phyloP scores from a whole-genome alignment of 2,329 filamentous ascomycete genomes.

The Monilinia fructicola region DNA sequence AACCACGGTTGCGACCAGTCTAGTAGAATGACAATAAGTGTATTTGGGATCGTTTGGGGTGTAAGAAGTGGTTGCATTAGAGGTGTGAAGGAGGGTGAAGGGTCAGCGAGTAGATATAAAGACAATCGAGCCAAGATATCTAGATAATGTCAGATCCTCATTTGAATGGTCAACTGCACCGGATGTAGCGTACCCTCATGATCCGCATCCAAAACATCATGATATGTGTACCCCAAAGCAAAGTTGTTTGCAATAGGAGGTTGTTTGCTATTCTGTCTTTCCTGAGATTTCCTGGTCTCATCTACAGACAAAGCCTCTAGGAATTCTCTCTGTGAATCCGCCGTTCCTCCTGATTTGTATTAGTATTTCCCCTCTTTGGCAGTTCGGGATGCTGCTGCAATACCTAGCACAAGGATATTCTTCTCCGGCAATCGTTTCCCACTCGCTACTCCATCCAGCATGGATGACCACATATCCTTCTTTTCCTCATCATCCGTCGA shows the following conservation, averaged over 20 bases:
- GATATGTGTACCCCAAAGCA: constrained; percentile 90
- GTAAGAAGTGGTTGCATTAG: constrained; percentile 83
- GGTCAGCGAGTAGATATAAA: constrained; percentile 82
- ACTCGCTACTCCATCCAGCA: constrained; percentile 87
- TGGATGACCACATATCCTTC: constrained; percentile 90
- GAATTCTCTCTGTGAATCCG: constrained; percentile 82
- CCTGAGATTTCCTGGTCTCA: constrained; percentile 47
- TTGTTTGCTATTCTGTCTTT: constrained; percentile 57
- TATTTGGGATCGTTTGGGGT: constrained; percentile 79
- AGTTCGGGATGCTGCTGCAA: constrained; percentile 32
- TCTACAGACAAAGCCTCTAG: constrained; percentile 56
- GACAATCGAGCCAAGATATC: constrained; percentile 89
- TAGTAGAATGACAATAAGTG: constrained; percentile 84
- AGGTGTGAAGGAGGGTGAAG: constrained; percentile 77
- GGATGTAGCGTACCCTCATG: constrained; percentile 69
- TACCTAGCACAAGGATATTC: constrained; percentile 83
- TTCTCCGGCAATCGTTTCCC: constrained; percentile 89
- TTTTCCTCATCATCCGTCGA: constrained; percentile 58
- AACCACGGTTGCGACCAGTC: constrained; percentile 94
- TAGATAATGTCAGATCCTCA: constrained; percentile 43
- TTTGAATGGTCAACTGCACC: not conserved
- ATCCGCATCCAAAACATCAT: constrained; percentile 89
- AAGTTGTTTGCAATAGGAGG: constrained; percentile 89
- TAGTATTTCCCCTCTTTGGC: constrained; percentile 29
- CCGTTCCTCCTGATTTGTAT: constrained; percentile 64